Conservation (phyloP, 2,329 filamentous ascomycete species). For the Fulvia fulva region DNA sequence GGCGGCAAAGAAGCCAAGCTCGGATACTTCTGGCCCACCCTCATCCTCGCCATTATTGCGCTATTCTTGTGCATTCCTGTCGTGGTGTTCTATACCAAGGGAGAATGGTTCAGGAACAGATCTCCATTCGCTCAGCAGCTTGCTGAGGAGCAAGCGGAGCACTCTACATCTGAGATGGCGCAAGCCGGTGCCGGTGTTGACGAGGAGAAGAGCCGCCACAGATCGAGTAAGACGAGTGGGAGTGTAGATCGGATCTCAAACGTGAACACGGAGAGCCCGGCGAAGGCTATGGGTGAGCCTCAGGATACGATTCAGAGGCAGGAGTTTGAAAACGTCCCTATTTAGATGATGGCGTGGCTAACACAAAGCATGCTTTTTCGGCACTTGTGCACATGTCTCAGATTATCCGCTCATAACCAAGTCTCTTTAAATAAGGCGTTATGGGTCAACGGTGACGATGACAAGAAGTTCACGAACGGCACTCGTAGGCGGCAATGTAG, state of each 20-base stretch:
- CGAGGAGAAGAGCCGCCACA: neutral
- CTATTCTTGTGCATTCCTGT: conserved; percentile 52
- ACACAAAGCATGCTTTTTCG: too few relatives aligned
- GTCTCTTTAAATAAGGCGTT: too few relatives aligned
- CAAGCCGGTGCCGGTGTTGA: neutral
- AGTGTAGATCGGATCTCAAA: neutral
- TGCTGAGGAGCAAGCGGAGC: conserved; percentile 30
- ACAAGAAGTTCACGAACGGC: neutral
- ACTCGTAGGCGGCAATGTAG: too few relatives aligned
- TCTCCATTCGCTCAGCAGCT: conserved; percentile 48
- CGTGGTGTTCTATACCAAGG: conserved; percentile 51
- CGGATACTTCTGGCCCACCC: conserved; percentile 47
- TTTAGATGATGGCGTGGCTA: too few relatives aligned
- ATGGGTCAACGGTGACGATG: neutral
- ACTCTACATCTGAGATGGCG: neutral
- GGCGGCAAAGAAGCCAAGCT: conserved; percentile 22
- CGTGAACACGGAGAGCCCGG: neutral
- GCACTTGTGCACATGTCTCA: too few relatives aligned
- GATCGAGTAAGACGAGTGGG: neutral
- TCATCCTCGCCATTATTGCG: conserved; percentile 50
- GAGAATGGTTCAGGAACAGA: conserved; percentile 39
- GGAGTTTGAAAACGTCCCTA: neutral
- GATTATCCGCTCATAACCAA: too few relatives aligned
- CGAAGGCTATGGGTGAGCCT: neutral
- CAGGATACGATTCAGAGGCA: neutral